These are phyloP conservation scores for Coemansia sp. DNA, from an alignment of 192 early-diverging fungal genomes.

Conservation along the genomic window DNA sequence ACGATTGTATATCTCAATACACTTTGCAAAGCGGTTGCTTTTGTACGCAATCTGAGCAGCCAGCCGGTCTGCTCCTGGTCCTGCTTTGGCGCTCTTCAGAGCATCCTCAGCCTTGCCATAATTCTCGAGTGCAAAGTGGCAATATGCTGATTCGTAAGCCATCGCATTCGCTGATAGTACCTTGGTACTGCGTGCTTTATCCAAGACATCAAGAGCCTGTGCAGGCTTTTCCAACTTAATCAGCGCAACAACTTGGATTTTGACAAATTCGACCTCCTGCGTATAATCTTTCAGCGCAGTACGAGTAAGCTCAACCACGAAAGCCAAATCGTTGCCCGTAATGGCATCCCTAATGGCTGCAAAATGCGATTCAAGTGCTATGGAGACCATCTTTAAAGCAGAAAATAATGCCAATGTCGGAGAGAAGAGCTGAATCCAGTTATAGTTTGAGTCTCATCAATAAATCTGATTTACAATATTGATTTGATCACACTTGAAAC, in stretches of 20 bases:
- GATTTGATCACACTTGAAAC: not conserved
- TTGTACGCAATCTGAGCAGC: slow-evolving; percentile 52
- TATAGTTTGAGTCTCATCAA: not conserved
- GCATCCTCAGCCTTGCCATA: slow-evolving; percentile 23
- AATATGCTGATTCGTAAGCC: slow-evolving; percentile 42
- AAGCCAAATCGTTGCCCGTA: slow-evolving; percentile 12
- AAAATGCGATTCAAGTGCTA: slow-evolving; percentile 29
- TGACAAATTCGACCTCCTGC: slow-evolving; percentile 34
- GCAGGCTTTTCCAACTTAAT: slow-evolving; percentile 35
- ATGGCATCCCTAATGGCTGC: slow-evolving; percentile 32
- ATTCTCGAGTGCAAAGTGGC: slow-evolving; percentile 31
- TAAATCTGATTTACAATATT: not conserved
- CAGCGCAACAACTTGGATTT: slow-evolving; percentile 41
- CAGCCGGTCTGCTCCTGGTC: slow-evolving; percentile 16
- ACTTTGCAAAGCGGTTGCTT: slow-evolving; percentile 30
- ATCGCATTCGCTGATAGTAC: slow-evolving; percentile 15
- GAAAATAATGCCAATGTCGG: not conserved
- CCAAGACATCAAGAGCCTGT: slow-evolving; percentile 28
- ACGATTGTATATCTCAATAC: slow-evolving; percentile 26
- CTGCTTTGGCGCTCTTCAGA: slow-evolving; percentile 15
- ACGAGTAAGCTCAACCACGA: slow-evolving; percentile 19
- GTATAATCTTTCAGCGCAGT: slow-evolving; percentile 26
- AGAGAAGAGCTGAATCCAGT: not conserved
- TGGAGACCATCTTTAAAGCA: slow-evolving; percentile 14
- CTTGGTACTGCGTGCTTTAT: slow-evolving; percentile 20